Evolutionary conservation across 2,329 filamentous ascomycete species (phyloP), one percentile per base, ranked within the genome.

Genomic region (Xenoacremonium recifei): DNA sequence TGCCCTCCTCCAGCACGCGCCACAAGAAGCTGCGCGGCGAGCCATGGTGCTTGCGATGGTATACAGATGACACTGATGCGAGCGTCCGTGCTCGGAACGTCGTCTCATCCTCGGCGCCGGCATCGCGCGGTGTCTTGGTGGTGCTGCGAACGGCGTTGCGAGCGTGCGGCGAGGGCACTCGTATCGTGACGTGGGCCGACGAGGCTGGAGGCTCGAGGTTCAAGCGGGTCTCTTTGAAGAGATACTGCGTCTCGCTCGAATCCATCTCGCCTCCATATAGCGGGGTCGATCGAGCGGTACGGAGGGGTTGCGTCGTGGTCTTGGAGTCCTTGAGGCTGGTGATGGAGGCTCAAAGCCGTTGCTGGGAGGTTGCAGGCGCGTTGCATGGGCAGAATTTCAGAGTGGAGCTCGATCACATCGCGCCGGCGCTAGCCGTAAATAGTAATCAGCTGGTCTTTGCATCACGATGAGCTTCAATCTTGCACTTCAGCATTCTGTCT

Each of bases 1-100:
- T 87, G 58, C 83, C 82, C 57, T 89, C 82, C 59, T 95, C 86
- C 47, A 96, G 70, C 29, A 97, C 77, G 54, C 92, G 82, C 93
- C 93, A 99, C 35, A 96, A 76, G 61, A 97, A 95, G 65, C 82
- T 89, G 60, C 87, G 84, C 29, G 93, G 93, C 50, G 85, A 84
- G 50, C 79, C 74, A 59, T 86, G 81, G 63, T 85, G 79, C 63
- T 80, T 79, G 41, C 93, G 83, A 66, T 95, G 90, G 70, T 89
- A 96, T 42, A 97, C 77, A 3, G 89, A 89, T 20, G 89, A 85
- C 21, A 90, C 80, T 2, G 76, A 84, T 19, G 92, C 89, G 39
- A 96, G 71, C 60, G 87, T 80, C 49, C 80, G 83, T 46, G 78
- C 73, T 51, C 84, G 80, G 60, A 95, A 96, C 9, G 78, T 72